Evolutionary conservation across 768 basidiomycete species (phyloP), one percentile per base, ranked within the genome.

Genomic region (Trametes maxima): DNA sequence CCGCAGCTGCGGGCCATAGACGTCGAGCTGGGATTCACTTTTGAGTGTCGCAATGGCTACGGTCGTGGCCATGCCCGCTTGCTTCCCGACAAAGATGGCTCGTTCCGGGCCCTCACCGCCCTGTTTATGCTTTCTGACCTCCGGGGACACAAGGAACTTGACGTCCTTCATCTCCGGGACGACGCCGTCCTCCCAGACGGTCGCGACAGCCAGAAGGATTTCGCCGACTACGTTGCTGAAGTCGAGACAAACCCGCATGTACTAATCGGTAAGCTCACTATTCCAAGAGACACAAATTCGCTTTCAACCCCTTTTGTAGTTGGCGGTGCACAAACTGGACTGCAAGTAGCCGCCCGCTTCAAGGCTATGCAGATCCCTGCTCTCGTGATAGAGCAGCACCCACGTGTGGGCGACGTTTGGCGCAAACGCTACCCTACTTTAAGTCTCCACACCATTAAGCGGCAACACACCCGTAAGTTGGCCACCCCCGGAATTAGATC

Each of bases 281-380:
- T 10, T 10, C 36, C 14, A 33, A 14, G 13, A 13, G 19, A 33
- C 33, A 37, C n/a, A 28, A 2, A n/a, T 4, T 36, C 3, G 36
- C 17, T 11, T 5, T 33, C 25, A 35, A 7, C 5, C 39, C 25
- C 13, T 43, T 1, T 8, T 16, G 11, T 48, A 79, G 79, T 82
- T n/a, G 80, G 80, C 22, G 78, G 59, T 0, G 80, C 77, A 0
- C 80, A 82, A 57, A 74, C 69, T 16, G 80, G 80, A 11, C 67
- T 82, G n/a, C 73, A 73, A 13, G 59, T 79, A 8, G 80, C 75
- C 0, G 79, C 80, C 5, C 74, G 79, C 1, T 74, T 81, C 59
- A 73, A 75, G 57, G 72, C 77, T 42, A 75, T 80, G 74, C 66
- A 75, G 11, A 75, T 81, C 11, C 70, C 67, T 0, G 55, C 76